Evolutionary conservation across 495 filamentous ascomycete species (phyloP), one percentile per base, ranked within the genome.

Genomic region (Niebla homalea): DNA sequence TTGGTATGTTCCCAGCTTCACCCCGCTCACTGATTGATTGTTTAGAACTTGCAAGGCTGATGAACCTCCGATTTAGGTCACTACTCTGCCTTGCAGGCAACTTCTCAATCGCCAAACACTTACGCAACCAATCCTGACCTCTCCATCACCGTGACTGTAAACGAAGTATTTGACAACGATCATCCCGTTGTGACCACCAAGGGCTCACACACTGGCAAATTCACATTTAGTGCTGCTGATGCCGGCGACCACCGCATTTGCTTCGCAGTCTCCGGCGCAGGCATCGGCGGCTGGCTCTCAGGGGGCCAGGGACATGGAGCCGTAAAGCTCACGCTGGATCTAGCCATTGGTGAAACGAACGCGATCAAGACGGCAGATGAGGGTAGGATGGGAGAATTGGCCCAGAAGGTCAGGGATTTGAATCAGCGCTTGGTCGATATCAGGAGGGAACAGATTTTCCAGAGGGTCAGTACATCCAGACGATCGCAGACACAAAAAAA

Each of bases 101-200:
- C 89, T 65, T 69, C 78, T 26, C 65, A 79, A 49, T 65, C 74
- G 45, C 55, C 65, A 44, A 76, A 75, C 55, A 62, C 70, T 44
- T 97, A 81, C 74, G 57, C 67, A 19, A 70, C 80, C 48, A 82
- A 89, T 66, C 76, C 80, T 55, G 76, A 76, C 60, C 70, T 96
- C 54, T 80, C 74, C 64, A 79, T 98, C 57, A 83, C 79, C 66
- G 92, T 97, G 62, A 89, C 86, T 16, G 92, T 98, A 50, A 88
- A 94, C 56, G 93, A 98, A 72, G 76, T 82, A 61, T 98, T 98
- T 67, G 92, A 97, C 79, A 92, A 95, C 68, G 86, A 96, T 73
- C 92, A 98, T 76, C 86, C 87, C 52, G 81, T 98, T 42, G 85
- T 97, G 45, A 83, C 80, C 53, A 88, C 94, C 68, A 81, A 83